phyloP scores from a whole-genome alignment of 345 rosid species.

The Corymbia maculata region DNA sequence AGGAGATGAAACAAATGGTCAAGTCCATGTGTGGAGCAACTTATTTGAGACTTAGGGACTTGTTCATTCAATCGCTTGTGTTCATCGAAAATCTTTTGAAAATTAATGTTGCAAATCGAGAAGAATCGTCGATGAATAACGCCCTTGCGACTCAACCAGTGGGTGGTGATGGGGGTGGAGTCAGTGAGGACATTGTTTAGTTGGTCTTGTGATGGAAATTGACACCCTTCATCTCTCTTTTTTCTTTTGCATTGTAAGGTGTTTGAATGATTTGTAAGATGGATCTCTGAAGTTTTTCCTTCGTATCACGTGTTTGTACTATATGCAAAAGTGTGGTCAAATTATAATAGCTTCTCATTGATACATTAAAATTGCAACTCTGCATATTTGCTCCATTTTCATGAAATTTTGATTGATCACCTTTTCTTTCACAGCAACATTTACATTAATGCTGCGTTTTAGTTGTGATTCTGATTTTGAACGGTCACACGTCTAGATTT shows the following conservation, averaged over 20 bases:
- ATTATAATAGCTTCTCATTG: background rate
- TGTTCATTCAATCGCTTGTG: background rate
- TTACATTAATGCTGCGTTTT: background rate
- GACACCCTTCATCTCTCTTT: too few relatives aligned
- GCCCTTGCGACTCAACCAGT: too few relatives aligned
- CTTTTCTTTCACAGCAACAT: background rate
- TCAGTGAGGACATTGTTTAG: too few relatives aligned
- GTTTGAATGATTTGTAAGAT: background rate
- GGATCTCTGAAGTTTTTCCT: background rate
- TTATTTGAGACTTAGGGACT: background rate
- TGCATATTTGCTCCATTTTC: background rate
- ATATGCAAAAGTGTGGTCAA: background rate
- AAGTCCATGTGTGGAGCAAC: background rate
- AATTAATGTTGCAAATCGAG: background rate
- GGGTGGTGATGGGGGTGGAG: too few relatives aligned
- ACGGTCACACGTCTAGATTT: background rate
- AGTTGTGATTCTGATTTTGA: background rate
- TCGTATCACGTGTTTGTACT: background rate
- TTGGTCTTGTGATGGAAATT: too few relatives aligned
- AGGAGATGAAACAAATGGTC: background rate
- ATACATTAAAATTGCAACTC: background rate
- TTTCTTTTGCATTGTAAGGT: background rate
- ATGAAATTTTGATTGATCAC: background rate
- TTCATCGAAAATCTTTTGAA: background rate
- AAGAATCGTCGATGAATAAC: too few relatives aligned